Evolutionary conservation across 441 rosid species (phyloP).

Genomic region (Croton setiger): DNA sequence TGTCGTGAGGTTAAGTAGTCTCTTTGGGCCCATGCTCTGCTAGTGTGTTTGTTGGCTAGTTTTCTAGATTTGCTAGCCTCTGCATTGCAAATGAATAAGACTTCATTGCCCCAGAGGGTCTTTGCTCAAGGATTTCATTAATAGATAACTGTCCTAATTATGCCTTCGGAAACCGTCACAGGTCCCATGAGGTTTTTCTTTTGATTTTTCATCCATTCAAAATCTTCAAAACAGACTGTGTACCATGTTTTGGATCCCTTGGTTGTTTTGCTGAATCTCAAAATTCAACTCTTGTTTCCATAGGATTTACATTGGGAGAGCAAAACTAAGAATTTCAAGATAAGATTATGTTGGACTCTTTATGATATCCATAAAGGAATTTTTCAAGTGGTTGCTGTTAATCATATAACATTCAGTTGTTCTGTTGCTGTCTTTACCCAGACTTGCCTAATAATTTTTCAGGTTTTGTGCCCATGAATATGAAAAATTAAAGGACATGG

Average conservation of each 20-base stretch:
- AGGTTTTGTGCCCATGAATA: slow-evolving; percentile 96
- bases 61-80: background rate
- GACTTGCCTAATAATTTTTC: slow-evolving; percentile 15
- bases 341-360: background rate
- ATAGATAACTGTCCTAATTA: background rate
- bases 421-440: slow-evolving; percentile 6
- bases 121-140: background rate
- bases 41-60: background rate
- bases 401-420: background rate
- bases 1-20: background rate
- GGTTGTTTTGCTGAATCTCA: background rate
- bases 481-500: slow-evolving; percentile 89
- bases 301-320: background rate
- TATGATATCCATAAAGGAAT: background rate
- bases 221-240: background rate
- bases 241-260: too few relatives aligned
- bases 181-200: background rate
- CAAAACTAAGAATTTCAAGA: background rate
- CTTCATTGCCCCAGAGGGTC: background rate
- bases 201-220: background rate
- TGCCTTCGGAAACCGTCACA: background rate
- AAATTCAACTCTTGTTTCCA: background rate
- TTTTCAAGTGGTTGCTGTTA: slow-evolving; percentile 5
- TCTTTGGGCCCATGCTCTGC: background rate
- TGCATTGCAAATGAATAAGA: too few relatives aligned